Evolutionary conservation across 768 basidiomycete genomes (phyloP).

Genomic region (Lentinus brumalis): DNA sequence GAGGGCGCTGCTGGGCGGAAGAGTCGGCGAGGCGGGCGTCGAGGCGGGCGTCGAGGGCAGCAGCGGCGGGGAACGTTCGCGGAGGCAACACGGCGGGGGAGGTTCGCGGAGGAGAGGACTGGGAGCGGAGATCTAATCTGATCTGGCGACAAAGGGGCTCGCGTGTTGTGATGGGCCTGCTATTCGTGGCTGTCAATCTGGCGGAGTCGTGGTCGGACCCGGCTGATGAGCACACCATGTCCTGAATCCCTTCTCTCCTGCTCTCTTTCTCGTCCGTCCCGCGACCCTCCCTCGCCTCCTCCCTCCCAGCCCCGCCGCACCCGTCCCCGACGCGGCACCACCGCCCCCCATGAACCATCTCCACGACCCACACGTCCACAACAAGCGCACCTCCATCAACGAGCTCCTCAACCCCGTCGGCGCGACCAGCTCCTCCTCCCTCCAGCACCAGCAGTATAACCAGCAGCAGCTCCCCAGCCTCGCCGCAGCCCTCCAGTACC

Average conservation of each 20-base stretch:
- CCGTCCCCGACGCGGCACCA: conserved; percentile 4
- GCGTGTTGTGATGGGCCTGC: conserved; percentile 1
- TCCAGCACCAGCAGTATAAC: conserved; percentile 30
- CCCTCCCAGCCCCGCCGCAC: conserved; percentile 2
- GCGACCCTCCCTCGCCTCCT: background rate
- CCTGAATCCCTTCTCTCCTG: background rate
- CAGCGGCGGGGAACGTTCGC: background rate
- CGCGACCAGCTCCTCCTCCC: conserved; percentile 37
- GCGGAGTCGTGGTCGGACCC: conserved; percentile 16
- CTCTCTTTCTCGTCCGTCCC: conserved; percentile 2
- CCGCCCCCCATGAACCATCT: conserved; percentile 37
- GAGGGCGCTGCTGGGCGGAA: background rate
- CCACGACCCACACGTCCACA: conserved; percentile 41
- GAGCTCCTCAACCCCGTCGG: conserved; percentile 51
- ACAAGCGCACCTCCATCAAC: conserved; percentile 52
- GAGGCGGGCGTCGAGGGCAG: background rate
- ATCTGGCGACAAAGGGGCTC: conserved; percentile 4
- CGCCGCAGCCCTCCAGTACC: conserved; percentile 23
- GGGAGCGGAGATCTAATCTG: conserved; percentile 22
- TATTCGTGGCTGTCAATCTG: conserved; percentile 7
- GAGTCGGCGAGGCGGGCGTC: background rate
- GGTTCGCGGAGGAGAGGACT: conserved; percentile 15
- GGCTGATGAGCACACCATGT: conserved; percentile 1
- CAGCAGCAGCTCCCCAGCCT: conserved; percentile 30
- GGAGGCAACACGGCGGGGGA: background rate